Evolutionary conservation across 352 stramenopile species (phyloP).

Genomic region (Pythium pyrilobum): DNA sequence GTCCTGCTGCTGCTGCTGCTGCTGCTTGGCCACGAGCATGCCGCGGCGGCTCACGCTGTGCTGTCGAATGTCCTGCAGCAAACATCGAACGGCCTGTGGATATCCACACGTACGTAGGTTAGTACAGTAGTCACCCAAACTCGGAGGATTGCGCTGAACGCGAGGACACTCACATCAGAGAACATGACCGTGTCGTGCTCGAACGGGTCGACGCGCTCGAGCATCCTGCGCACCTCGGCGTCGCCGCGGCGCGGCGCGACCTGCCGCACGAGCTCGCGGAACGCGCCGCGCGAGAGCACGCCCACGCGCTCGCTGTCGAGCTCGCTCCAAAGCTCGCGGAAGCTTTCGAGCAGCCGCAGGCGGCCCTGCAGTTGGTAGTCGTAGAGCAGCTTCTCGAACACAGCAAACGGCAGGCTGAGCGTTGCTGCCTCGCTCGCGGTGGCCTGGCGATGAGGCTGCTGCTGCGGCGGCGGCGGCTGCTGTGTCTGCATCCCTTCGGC

Average conservation of each 20-base stretch:
- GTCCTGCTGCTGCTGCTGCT: neutral
- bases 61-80: conserved; percentile 26
- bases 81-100: conserved; percentile 18
- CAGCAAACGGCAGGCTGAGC: conserved; percentile 34
- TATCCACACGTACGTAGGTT: neutral
- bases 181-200: conserved; percentile 75
- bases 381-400: conserved; percentile 68
- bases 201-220: conserved; percentile 57
- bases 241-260: conserved; percentile 2
- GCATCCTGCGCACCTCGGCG: conserved; percentile 27
- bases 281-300: conserved; percentile 26
- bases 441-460: neutral
- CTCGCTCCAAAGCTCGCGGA: conserved; percentile 39
- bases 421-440: neutral
- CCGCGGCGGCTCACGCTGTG: conserved; percentile 4
- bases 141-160: neutral
- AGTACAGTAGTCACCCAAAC: neutral
- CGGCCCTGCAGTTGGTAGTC: conserved; percentile 68
- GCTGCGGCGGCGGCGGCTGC: conserved; percentile 5
- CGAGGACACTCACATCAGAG: conserved; percentile 30
- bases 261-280: conserved; percentile 9
- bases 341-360: conserved; percentile 53
- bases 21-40: no score
- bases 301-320: conserved; percentile 52
- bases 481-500: conserved; percentile 25